These are phyloP conservation scores for Ilex aquifolium DNA, from an alignment of 257 asterid genomes.

Conservation along the genomic window DNA sequence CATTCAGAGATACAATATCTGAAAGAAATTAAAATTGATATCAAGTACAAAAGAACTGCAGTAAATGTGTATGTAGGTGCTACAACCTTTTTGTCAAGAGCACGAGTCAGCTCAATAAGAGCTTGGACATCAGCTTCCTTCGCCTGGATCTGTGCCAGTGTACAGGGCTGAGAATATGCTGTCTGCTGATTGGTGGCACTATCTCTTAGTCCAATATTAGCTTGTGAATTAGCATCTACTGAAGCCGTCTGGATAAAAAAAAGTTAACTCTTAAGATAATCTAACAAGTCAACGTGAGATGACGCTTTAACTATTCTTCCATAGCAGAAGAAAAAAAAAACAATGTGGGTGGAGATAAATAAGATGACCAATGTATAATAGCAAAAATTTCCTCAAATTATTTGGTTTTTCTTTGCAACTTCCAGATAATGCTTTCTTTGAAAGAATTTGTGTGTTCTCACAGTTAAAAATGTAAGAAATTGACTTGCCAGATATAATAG, in stretches of 20 bases:
- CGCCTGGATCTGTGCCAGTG: conserved; percentile 55
- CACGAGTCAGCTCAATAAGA: conserved; percentile 70
- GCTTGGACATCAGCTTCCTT: conserved; percentile 93
- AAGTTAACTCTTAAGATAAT: background rate
- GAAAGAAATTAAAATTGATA: too few species aligned
- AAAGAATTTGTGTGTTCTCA: too few species aligned
- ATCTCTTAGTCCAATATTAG: conserved; percentile 34
- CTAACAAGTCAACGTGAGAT: background rate
- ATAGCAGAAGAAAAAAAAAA: too few species aligned
- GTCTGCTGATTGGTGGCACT: conserved; percentile 30
- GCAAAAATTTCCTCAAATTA: too few species aligned
- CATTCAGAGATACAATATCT: background rate
- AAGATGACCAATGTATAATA: background rate
- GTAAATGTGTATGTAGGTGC: background rate
- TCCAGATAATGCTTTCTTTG: too few species aligned
- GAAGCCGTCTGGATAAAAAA: conserved; percentile 39
- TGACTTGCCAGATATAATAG: too few species aligned
- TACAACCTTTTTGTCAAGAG: conserved; percentile 83
- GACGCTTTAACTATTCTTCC: too few species aligned
- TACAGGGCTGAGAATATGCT: conserved; percentile 35
- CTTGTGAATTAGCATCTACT: conserved; percentile 34
- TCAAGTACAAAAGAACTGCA: background rate
- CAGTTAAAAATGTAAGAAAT: too few species aligned
- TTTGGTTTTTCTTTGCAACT: too few species aligned
- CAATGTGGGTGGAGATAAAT: background rate